phyloP scores from a whole-genome alignment of 1,284 basidiomycete genomes.

The Inonotus obliquus region DNA sequence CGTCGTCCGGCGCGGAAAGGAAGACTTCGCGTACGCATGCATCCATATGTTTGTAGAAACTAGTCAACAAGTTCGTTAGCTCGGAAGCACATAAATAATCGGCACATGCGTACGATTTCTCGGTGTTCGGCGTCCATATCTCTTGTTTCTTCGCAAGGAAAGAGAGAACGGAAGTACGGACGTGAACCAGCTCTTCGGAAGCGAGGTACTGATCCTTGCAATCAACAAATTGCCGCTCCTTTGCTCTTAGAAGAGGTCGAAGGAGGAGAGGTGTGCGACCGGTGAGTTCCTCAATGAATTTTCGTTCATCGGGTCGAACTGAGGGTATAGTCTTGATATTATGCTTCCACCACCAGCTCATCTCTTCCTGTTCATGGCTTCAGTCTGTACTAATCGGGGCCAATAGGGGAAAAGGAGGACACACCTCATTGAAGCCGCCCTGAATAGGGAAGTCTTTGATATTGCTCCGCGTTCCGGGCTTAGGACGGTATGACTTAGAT shows the following conservation, averaged over 20 bases:
- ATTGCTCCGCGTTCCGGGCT: slow-evolving; percentile 5
- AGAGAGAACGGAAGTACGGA: slow-evolving; percentile 4
- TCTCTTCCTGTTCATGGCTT: slow-evolving; percentile 9
- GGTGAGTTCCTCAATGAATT: slow-evolving; percentile 14
- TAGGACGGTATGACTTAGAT: slow-evolving; percentile 3
- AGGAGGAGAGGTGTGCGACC: slow-evolving; percentile 15
- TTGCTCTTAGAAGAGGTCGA: slow-evolving; percentile 7
- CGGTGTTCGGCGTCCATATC: background rate
- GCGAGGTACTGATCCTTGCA: slow-evolving; percentile 10
- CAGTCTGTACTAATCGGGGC: too few species aligned
- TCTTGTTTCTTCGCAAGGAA: slow-evolving; percentile 14
- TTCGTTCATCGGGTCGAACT: slow-evolving; percentile 11
- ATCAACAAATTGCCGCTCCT: slow-evolving; percentile 12
- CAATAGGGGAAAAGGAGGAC: background rate
- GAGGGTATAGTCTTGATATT: slow-evolving; percentile 9
- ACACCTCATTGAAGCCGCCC: slow-evolving; percentile 12
- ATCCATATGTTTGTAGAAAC: slow-evolving; percentile 16
- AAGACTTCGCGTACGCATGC: slow-evolving; percentile 14
- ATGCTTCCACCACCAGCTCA: slow-evolving; percentile 18
- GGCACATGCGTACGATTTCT: slow-evolving; percentile 7
- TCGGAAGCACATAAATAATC: background rate
- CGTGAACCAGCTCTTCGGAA: slow-evolving; percentile 11
- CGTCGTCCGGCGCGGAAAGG: slow-evolving; percentile 13
- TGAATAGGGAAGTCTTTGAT: slow-evolving; percentile 10
- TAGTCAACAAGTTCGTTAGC: background rate